phyloP scores from a whole-genome alignment of 2,329 filamentous ascomycete genomes.

The Neopestalotiopsis sp. region DNA sequence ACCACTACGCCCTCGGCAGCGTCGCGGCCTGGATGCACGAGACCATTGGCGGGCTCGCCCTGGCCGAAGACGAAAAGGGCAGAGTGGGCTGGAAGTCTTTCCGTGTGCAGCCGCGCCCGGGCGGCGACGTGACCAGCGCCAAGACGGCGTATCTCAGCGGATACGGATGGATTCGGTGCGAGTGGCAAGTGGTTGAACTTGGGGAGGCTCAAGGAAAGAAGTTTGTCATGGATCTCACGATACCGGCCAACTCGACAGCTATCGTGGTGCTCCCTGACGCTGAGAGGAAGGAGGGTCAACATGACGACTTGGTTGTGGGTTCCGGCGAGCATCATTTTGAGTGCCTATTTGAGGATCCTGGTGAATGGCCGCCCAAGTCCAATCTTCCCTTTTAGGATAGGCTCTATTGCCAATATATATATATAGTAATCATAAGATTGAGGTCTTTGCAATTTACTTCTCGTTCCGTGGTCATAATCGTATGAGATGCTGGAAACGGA shows the following conservation, averaged over 20 bases:
- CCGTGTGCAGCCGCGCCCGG: constrained; percentile 7
- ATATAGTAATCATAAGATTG: background rate
- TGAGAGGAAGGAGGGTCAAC: constrained; percentile 5
- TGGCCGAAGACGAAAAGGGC: constrained; percentile 20
- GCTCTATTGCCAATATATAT: background rate
- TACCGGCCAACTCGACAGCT: constrained; percentile 10
- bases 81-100: constrained; percentile 27
- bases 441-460: background rate
- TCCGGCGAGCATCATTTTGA: constrained; percentile 12
- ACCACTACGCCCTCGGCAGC: constrained; percentile 44
- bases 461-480: background rate
- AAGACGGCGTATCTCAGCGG: constrained; percentile 5
- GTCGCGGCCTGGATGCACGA: constrained; percentile 42
- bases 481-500: background rate
- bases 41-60: constrained; percentile 33
- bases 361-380: constrained; percentile 12
- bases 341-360: constrained; percentile 7
- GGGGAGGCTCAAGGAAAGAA: background rate
- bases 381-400: background rate
- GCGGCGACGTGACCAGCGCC: constrained; percentile 14
- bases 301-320: background rate
- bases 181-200: background rate
- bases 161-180: constrained; percentile 12
- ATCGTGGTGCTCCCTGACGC: constrained; percentile 3
- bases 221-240: constrained; percentile 10